These are phyloP conservation scores for Begonia fuchsioides DNA, from an alignment of 306 rosid genomes.

Conservation along the genomic window DNA sequence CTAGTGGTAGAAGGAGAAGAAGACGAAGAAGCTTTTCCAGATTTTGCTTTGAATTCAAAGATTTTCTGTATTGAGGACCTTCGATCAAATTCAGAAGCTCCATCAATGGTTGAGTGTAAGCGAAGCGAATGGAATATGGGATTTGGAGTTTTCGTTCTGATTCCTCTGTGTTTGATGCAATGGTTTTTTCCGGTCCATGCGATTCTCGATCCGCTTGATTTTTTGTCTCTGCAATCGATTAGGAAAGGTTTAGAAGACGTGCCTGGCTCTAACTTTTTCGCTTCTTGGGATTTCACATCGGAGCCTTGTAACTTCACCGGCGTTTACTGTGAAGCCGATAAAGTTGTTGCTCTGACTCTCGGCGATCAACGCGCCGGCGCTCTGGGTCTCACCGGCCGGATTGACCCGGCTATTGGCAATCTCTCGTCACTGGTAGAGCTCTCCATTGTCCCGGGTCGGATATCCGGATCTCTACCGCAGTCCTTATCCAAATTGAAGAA, in stretches of 20 bases:
- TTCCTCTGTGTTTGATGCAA: constrained; percentile 22
- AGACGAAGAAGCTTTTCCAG: background rate
- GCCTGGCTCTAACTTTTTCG: constrained; percentile 74
- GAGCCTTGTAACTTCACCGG: constrained; percentile 93
- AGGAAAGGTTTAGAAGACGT: constrained; percentile 57
- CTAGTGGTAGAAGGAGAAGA: background rate
- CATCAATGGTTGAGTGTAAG: constrained; percentile 28
- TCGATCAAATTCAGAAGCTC: constrained; percentile 28
- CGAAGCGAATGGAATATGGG: constrained; percentile 1
- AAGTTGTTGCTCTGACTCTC: constrained; percentile 70
- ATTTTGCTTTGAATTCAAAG: background rate
- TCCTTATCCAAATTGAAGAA: constrained; percentile 35
- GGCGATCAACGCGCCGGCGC: constrained; percentile 88
- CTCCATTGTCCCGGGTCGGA: constrained; percentile 71
- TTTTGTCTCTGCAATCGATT: constrained; percentile 74
- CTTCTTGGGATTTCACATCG: constrained; percentile 90
- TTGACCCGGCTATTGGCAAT: constrained; percentile 62
- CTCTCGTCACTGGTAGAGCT: constrained; percentile 73
- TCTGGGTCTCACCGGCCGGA: constrained; percentile 65
- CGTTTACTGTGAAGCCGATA: constrained; percentile 68
- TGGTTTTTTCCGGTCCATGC: constrained; percentile 16
- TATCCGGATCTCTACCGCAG: constrained; percentile 53
- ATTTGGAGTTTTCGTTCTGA: constrained; percentile 4
- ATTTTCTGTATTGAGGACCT: constrained; percentile 13
- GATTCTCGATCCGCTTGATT: constrained; percentile 80